phyloP scores from a whole-genome alignment of 2,329 filamentous ascomycete genomes.

The Orbilia quercus region DNA sequence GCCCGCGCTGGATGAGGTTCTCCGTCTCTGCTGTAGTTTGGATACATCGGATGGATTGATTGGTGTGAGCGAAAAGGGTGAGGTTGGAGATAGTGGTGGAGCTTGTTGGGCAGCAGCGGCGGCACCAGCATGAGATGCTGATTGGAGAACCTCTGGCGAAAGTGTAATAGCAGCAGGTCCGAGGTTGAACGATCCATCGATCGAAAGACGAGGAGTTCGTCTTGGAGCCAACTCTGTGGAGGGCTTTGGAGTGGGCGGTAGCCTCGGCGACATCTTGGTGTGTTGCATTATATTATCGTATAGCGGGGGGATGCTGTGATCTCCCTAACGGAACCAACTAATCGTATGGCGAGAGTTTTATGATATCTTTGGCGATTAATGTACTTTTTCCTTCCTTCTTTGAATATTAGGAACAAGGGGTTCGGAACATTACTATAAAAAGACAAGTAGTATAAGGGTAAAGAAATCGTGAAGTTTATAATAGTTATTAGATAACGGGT shows the following conservation, averaged over 20 bases:
- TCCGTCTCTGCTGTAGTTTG: conserved; percentile 54
- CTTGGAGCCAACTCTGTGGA: conserved; percentile 83
- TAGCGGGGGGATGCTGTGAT: background rate
- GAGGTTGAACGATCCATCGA: conserved; percentile 73
- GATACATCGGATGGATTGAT: conserved; percentile 42
- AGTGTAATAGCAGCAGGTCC: conserved; percentile 60
- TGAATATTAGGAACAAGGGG: conserved; percentile 17
- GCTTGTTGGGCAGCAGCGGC: conserved; percentile 33
- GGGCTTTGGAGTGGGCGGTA: conserved; percentile 80
- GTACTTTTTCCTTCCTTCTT: background rate
- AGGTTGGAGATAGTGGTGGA: conserved; percentile 51
- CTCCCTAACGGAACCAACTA: too few relatives aligned
- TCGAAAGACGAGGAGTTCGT: conserved; percentile 70
- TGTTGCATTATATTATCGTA: conserved; percentile 34
- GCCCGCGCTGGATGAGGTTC: conserved; percentile 59
- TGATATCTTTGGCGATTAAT: too few relatives aligned
- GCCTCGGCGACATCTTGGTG: conserved; percentile 63
- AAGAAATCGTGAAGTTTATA: conserved; percentile 29
- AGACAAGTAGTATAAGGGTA: conserved; percentile 32
- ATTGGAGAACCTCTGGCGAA: conserved; percentile 67
- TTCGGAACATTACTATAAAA: conserved; percentile 22
- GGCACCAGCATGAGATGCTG: conserved; percentile 65
- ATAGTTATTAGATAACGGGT: conserved; percentile 37
- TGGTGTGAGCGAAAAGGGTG: conserved; percentile 47
- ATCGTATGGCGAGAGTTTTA: too few relatives aligned